Base-by-base conservation (phyloP, 2,329 filamentous ascomycete genomes). In the Neurospora crassa region DNA sequence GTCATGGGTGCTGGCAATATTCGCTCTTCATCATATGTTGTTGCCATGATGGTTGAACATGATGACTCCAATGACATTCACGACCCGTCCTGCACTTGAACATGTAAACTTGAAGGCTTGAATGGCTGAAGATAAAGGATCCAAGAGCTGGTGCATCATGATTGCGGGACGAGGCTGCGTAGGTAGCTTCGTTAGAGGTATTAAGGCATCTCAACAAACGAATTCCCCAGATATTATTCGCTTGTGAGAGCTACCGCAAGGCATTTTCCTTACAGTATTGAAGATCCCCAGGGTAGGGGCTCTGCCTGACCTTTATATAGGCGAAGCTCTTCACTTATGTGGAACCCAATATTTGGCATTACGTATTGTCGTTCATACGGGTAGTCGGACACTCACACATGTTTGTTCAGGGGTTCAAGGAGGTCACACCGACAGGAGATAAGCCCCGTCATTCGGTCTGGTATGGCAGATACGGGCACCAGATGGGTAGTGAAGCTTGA, bases 221-320 rank as follows among this genome's bases (percentile, higher is more conserved):
- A 1, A 2, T 59, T 10, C 7, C 8, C 3, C 0, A 6, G 3
- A 34, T 34, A 1, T 10, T 0, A 18, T 12, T 18, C 1, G 24
- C 6, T 14, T 18, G 24, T 59, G 12, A 1, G 2, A 24, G 47
- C 47, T 29, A 1, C 14, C 47, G 47, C 3, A 34, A 59, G 20
- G 24, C 24, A 29, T 63, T 63, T 63, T 11, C 7, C 7, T 34
- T 8, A 18, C 24, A 11, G 53, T 10, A 59, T 59, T 59, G 24
- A 37, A 63, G 53, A 10, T 5, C 8, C 16, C 29, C 53, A 1
- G 8, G 7, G 16, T 14, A 1, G 29, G 16, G 53, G 7, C 11
- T 3, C 2, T 18, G 3, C 3, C 4, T 18, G 3, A 3, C 1
- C 24, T 34, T 10, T 3, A 63, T 63, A 63, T 37, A 11, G 1